Percentiles rank a stretch among this genome's conserved stretches.
These are phyloP conservation scores for Tylopilus cervinicoccineus DNA, from an alignment of 768 basidiomycete genomes.

Conservation along the genomic window DNA sequence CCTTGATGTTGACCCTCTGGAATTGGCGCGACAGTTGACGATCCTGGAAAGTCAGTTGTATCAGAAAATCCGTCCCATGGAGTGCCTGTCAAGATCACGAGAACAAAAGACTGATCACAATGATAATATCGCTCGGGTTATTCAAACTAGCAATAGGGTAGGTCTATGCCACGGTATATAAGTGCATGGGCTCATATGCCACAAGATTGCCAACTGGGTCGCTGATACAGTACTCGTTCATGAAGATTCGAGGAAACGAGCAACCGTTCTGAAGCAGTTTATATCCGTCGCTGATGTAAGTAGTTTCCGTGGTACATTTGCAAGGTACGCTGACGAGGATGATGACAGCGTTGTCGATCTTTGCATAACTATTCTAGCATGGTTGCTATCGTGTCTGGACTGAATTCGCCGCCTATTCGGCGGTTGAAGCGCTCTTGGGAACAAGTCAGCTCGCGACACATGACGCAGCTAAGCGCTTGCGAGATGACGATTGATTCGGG, in stretches of 20 bases:
- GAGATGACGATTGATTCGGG: conserved; percentile 90
- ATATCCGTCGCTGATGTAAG: conserved; percentile 89
- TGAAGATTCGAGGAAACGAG: conserved; percentile 82
- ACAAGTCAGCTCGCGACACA: conserved; percentile 69
- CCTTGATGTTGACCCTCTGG: conserved; percentile 81
- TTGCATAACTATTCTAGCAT: conserved; percentile 97
- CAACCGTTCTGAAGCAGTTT: conserved; percentile 80
- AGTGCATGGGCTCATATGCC: conserved; percentile 1
- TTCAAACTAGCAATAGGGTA: conserved; percentile 84
- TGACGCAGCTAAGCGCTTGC: conserved; percentile 70
- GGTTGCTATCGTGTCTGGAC: conserved; percentile 91
- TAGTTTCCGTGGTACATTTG: conserved; percentile 8
- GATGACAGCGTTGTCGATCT: conserved; percentile 73
- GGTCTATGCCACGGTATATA: conserved; percentile 16
- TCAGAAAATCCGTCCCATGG: conserved; percentile 83
- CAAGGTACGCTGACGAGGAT: neutral
- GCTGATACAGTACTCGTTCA: conserved; percentile 76
- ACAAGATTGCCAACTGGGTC: conserved; percentile 90
- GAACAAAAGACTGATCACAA: conserved; percentile 69
- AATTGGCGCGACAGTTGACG: conserved; percentile 90
- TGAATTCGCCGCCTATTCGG: conserved; percentile 90
- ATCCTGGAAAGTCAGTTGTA: conserved; percentile 86
- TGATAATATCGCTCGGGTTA: conserved; percentile 85
- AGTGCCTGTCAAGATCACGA: conserved; percentile 82
- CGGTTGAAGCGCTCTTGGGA: conserved; percentile 94